A percentile compares a stretch with the other conserved stretches of the same genome.
Evolutionary conservation across 1,139 yeast genomes (phyloP).

Genomic region (Geotrichum fermentans): DNA sequence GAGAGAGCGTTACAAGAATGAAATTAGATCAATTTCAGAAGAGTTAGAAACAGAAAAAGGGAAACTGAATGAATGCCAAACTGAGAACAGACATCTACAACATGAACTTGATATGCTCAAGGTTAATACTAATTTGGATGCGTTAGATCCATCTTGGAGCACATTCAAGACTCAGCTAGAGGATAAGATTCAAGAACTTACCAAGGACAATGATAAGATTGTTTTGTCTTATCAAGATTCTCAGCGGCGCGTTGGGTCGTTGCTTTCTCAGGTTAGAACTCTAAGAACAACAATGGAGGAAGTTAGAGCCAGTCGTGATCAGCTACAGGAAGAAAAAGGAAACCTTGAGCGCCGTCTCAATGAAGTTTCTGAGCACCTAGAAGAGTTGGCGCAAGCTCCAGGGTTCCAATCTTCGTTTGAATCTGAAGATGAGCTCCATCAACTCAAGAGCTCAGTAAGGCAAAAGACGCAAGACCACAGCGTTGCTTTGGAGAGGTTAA

Average conservation of each 20-base stretch:
- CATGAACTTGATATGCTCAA: conserved; percentile 51
- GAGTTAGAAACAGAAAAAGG: conserved; percentile 59
- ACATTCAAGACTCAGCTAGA: conserved; percentile 50
- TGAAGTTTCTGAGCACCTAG: conserved; percentile 31
- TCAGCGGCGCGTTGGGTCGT: conserved; percentile 36
- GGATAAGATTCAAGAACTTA: conserved; percentile 47
- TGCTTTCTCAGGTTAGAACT: conserved; percentile 36
- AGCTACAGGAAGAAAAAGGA: conserved; percentile 37
- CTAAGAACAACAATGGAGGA: conserved; percentile 38
- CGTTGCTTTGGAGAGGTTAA: conserved; percentile 14
- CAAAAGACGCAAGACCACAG: conserved; percentile 27
- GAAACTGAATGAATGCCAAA: conserved; percentile 44
- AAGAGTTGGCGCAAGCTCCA: conserved; percentile 28
- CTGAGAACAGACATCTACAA: conserved; percentile 57
- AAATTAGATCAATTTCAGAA: conserved; percentile 53
- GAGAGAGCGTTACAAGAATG: conserved; percentile 47
- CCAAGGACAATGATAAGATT: conserved; percentile 47
- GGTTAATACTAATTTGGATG: conserved; percentile 19
- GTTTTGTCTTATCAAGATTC: conserved; percentile 38
- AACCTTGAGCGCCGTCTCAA: conserved; percentile 36
- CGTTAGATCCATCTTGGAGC: conserved; percentile 33
- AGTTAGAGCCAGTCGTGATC: conserved; percentile 38
- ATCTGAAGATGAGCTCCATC: conserved; percentile 22
- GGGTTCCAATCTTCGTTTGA: conserved; percentile 14
- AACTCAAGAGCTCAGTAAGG: conserved; percentile 25